phyloP scores from a whole-genome alignment of 1,284 basidiomycete species.

The Porodaedalea pini region DNA sequence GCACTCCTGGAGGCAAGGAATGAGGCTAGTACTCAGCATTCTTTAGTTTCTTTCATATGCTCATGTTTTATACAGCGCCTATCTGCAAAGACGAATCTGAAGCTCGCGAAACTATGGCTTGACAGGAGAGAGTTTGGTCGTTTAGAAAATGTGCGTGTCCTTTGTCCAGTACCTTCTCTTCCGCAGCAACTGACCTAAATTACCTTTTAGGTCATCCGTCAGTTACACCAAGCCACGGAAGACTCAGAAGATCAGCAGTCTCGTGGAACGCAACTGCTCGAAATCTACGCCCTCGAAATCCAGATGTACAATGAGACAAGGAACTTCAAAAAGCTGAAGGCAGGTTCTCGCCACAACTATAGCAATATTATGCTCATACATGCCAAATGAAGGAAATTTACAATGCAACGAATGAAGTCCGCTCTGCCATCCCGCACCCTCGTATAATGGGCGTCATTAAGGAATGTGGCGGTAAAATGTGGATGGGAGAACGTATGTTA shows the following conservation, averaged over 20 bases:
- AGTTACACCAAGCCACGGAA: constrained; percentile 65
- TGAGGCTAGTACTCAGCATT: constrained; percentile 57
- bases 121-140: constrained; percentile 90
- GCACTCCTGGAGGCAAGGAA: constrained; percentile 93
- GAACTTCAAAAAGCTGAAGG: constrained; percentile 95
- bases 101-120: constrained; percentile 96
- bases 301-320: constrained; percentile 98
- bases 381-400: constrained; percentile 78
- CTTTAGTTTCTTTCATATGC: neutral
- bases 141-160: constrained; percentile 70
- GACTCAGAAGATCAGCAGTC: constrained; percentile 74
- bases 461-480: constrained; percentile 99
- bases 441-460: constrained; percentile 99
- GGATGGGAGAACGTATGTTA: constrained; percentile 95
- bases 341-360: constrained; percentile 27
- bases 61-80: constrained; percentile 57
- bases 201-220: constrained; percentile 58
- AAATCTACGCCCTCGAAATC: constrained; percentile 97
- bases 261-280: constrained; percentile 89
- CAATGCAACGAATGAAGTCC: constrained; percentile 88
- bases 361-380: neutral
- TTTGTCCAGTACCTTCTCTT: neutral
- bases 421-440: constrained; percentile 96
- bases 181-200: neutral
- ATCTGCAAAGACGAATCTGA: constrained; percentile 93